phyloP scores from a whole-genome alignment of 2,329 filamentous ascomycete genomes.

The Ophiostoma sp. region DNA sequence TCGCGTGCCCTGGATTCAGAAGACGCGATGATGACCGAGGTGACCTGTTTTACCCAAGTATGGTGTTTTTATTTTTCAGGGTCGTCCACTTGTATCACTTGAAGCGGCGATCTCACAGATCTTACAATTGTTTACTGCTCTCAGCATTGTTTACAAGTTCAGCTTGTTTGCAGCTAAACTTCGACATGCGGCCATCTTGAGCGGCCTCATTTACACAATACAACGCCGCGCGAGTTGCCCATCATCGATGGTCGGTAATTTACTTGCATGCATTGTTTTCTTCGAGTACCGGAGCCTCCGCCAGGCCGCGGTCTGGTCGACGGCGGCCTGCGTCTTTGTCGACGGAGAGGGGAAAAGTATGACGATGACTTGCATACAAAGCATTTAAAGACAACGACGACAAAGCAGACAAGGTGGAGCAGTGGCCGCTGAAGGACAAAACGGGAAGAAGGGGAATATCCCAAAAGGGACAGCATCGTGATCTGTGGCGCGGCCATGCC shows the following conservation, averaged over 20 bases:
- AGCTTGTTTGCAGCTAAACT: slow-evolving; percentile 3
- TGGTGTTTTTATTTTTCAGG: not conserved
- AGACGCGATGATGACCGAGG: not conserved
- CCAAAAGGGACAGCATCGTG: not conserved
- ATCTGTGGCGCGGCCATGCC: not conserved
- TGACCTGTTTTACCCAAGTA: not conserved
- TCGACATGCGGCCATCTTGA: not conserved
- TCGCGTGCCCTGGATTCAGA: slow-evolving; percentile 2
- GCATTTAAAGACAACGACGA: not conserved
- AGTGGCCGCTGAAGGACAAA: not conserved
- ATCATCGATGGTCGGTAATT: not conserved
- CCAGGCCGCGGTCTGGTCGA: not conserved
- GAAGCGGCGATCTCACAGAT: not conserved
- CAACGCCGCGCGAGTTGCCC: not conserved
- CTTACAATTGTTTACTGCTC: not conserved
- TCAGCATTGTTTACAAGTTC: not conserved
- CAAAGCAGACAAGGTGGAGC: not conserved
- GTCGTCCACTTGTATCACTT: not conserved
- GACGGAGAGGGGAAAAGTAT: not conserved
- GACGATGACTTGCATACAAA: slow-evolving; percentile 10
- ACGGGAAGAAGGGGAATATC: not conserved
- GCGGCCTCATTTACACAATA: slow-evolving; percentile 9
- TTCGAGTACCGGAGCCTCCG: not conserved
- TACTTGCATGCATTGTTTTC: not conserved
- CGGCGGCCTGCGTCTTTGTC: not conserved